phyloP scores from a whole-genome alignment of 129 eudicot genomes.

The Pseudognaphalium luteoalbum region DNA sequence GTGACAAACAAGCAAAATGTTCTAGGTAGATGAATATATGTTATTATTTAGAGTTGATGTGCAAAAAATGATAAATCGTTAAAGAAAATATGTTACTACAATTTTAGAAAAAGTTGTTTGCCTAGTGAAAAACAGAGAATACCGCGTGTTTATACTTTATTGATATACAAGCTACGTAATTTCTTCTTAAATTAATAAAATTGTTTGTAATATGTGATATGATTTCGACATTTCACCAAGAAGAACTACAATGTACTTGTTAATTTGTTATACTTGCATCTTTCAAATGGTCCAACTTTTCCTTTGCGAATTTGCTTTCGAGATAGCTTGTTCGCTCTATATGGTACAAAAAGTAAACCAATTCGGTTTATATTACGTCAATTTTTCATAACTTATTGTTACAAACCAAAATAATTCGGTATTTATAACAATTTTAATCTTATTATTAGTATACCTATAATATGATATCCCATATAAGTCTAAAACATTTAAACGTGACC shows the following conservation, averaged over 20 bases:
- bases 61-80: no score
- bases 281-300: conserved; percentile 26
- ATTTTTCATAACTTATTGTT: no score
- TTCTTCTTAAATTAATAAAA: neutral
- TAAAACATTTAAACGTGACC: neutral
- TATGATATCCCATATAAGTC: no score
- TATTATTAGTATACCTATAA: no score
- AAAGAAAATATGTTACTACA: no score
- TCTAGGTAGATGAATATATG: no score
- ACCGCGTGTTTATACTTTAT: neutral
- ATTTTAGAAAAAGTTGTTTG: neutral
- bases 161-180: neutral
- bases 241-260: conserved; percentile 9
- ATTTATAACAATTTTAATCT: neutral
- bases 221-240: conserved; percentile 31
- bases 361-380: neutral
- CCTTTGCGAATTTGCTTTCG: conserved; percentile 16
- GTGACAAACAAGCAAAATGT: no score
- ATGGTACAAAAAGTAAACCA: neutral
- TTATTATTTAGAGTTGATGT: no score
- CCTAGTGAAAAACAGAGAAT: no score
- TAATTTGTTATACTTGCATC: conserved; percentile 15
- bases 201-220: conserved; percentile 15
- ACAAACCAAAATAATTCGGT: no score
- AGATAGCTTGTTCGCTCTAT: conserved; percentile 5